phyloP scores from a whole-genome alignment of 495 filamentous ascomycete genomes.

The Aspergillus ellipticus region DNA sequence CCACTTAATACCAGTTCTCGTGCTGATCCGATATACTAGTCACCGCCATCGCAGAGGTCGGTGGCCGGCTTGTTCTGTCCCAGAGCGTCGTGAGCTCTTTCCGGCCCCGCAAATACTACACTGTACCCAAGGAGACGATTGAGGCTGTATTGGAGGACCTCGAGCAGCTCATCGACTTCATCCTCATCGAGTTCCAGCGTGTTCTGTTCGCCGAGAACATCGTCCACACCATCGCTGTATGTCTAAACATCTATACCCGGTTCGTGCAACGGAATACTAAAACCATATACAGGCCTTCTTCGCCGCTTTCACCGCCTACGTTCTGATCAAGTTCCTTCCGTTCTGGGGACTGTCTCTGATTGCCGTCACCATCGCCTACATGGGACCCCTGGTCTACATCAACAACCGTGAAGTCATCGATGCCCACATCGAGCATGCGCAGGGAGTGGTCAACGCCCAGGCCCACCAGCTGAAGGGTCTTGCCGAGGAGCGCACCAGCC shows the following conservation, averaged over 20 bases:
- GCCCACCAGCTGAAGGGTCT: conserved; percentile 75
- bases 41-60: conserved; percentile 73
- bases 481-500: conserved; percentile 75
- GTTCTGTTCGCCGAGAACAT: conserved; percentile 94
- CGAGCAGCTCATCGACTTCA: conserved; percentile 93
- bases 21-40: conserved; percentile 35
- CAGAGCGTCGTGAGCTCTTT: conserved; percentile 80
- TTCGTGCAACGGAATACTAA: not conserved
- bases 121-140: conserved; percentile 77
- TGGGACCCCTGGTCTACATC: conserved; percentile 86
- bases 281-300: conserved; percentile 59
- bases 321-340: conserved; percentile 88
- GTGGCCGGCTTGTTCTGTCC: conserved; percentile 70
- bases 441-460: conserved; percentile 73
- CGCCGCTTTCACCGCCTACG: conserved; percentile 82
- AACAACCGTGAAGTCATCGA: conserved; percentile 94
- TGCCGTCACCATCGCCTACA: conserved; percentile 69
- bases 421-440: conserved; percentile 66
- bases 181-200: conserved; percentile 93
- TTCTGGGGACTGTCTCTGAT: conserved; percentile 88
- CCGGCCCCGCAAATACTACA: conserved; percentile 89
- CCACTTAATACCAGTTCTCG: not conserved
- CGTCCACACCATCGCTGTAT: conserved; percentile 71
- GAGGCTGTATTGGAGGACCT: conserved; percentile 78
- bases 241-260: conserved; percentile 20